Evolutionary conservation across 331 rosid species (phyloP).

Genomic region (Dryas integrifolia): DNA sequence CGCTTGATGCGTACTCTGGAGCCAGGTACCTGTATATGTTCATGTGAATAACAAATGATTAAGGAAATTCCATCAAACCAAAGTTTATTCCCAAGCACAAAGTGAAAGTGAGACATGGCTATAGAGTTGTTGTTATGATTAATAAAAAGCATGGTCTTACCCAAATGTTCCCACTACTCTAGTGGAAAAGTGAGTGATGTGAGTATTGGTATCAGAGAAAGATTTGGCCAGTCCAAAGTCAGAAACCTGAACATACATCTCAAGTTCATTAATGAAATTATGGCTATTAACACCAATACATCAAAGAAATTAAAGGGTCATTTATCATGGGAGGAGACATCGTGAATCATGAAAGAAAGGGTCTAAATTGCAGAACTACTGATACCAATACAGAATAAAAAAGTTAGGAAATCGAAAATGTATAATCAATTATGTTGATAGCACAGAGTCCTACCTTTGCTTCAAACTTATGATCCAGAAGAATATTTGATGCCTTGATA

Average conservation of each 20-base stretch:
- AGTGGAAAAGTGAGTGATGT: slow-evolving; percentile 46
- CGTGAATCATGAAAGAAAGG: background rate
- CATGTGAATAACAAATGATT: background rate
- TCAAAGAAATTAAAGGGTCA: no score
- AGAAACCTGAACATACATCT: slow-evolving; percentile 42
- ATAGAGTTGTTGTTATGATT: background rate
- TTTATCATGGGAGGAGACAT: background rate
- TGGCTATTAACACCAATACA: no score
- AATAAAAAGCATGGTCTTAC: slow-evolving; percentile 28
- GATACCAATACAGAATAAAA: no score
- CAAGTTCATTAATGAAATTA: background rate
- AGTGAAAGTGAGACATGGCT: slow-evolving; percentile 1
- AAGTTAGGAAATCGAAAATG: no score
- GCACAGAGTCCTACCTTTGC: slow-evolving; percentile 39
- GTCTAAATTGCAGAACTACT: background rate
- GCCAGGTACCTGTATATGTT: slow-evolving; percentile 52
- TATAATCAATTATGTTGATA: no score
- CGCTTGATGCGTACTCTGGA: slow-evolving; percentile 70
- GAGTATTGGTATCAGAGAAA: slow-evolving; percentile 36
- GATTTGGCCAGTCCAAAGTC: slow-evolving; percentile 67
- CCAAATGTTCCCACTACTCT: slow-evolving; percentile 58
- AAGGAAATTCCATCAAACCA: background rate
- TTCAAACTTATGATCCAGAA: slow-evolving; percentile 49
- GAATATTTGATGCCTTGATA: slow-evolving; percentile 62
- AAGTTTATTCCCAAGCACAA: background rate